Evolutionary conservation across 2,329 filamentous ascomycete species (phyloP), one percentile per base, ranked within the genome.

Genomic region (Plectosphaerella cucumerina): DNA sequence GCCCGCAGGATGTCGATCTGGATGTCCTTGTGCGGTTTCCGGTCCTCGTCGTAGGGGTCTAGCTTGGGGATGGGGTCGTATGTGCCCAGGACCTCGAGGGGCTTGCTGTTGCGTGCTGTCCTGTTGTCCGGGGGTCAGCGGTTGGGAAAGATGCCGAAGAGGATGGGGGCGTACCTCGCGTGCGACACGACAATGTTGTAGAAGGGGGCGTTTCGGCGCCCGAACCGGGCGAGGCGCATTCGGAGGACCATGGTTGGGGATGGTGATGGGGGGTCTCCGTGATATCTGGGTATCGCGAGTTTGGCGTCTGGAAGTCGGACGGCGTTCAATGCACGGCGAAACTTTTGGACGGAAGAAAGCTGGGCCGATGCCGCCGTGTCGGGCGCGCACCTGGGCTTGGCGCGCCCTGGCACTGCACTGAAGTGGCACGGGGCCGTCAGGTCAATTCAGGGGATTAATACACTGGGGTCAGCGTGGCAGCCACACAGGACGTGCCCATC

Each of bases 111-210:
- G 60, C 91, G 85, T 35, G 94, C 92, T 41, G 91, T 90, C 58
- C 90, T 95, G 61, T 11, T 95, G 61, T 11, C 42, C 11, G 15
- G 21, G 6, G 12, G 18, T 42, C 20, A 42, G n/a, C 17, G 35
- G 12, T 37, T 34, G 31, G 31, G 14, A 34, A 34, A 34, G 35
- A 6, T 15, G 17, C 17, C n/a, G n/a, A n/a, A n/a, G n/a, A n/a
- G n/a, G n/a, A n/a, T n/a, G n/a, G n/a, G n/a, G n/a, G 57, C 77
- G 58, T 81, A 95, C 89, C 92, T 86, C 44, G 92, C 92, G 65
- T 97, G 93, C 15, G 91, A 83, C 58, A 99, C 89, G 59, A 97
- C 90, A 57, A 99, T 97, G 75, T 99, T 99, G 80, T 96, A 99
- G 62, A 97, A 87, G 3, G 94, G 93, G n/a, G 82, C 69, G 67